Evolutionary conservation across 371 early-diverging fungal species (phyloP).

Genomic region (Batrachochytrium dendrobatidis): DNA sequence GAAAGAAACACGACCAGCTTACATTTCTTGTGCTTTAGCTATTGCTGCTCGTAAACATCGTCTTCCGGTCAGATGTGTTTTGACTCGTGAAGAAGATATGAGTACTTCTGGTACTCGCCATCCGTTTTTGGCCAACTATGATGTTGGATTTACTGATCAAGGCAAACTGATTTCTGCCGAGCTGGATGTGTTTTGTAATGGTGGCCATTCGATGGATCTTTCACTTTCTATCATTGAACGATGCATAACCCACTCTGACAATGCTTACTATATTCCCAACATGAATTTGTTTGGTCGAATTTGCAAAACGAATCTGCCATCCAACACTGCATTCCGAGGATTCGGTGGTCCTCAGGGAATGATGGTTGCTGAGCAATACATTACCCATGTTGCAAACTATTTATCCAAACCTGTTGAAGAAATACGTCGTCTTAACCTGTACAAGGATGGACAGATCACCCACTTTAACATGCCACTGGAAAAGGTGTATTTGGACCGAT

Average conservation of each 20-base stretch:
- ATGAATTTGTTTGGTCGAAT: conserved; percentile 50
- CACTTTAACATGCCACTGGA: conserved; percentile 53
- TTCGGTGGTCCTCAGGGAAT: conserved; percentile 74
- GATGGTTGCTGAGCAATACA: conserved; percentile 62
- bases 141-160: conserved; percentile 53
- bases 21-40: conserved; percentile 45
- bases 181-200: conserved; percentile 46
- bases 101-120: conserved; percentile 63
- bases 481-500: conserved; percentile 59
- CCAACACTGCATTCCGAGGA: conserved; percentile 71
- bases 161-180: conserved; percentile 55
- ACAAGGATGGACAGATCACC: conserved; percentile 57
- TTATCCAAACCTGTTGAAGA: conserved; percentile 47
- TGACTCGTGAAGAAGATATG: conserved; percentile 77
- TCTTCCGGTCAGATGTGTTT: conserved; percentile 58
- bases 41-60: conserved; percentile 56
- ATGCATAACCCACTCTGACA: conserved; percentile 62
- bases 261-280: conserved; percentile 61
- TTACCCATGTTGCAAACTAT: conserved; percentile 59
- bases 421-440: conserved; percentile 57
- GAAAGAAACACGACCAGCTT: conserved; percentile 62
- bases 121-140: conserved; percentile 65
- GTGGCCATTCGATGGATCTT: conserved; percentile 64
- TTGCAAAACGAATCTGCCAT: conserved; percentile 67
- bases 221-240: conserved; percentile 61